A percentile compares a stretch with the other conserved stretches of the same genome.
phyloP scores from a whole-genome alignment of 140 eudicot species.

The Stevia rebaudiana region DNA sequence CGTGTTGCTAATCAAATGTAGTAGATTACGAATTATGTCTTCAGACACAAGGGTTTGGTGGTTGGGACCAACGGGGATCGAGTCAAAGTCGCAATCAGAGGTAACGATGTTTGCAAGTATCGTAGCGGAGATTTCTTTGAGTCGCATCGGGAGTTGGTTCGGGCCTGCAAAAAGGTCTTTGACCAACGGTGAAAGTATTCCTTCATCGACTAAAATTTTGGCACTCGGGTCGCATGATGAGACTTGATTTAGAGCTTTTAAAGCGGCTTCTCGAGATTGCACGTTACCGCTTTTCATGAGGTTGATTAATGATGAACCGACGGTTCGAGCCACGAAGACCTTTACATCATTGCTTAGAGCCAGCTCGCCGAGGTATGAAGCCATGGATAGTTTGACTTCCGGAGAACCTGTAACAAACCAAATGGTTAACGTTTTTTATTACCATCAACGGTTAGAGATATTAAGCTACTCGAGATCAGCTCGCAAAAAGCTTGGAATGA shows the following conservation, averaged over 20 bases:
- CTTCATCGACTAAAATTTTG: constrained; percentile 62
- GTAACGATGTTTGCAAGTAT: constrained; percentile 76
- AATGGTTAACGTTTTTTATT: background rate
- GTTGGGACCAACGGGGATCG: constrained; percentile 68
- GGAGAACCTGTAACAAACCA: constrained; percentile 64
- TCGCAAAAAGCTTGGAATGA: background rate
- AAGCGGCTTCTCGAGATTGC: constrained; percentile 77
- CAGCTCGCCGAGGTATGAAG: constrained; percentile 77
- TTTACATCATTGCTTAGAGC: constrained; percentile 77
- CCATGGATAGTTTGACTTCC: constrained; percentile 83
- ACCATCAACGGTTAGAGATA: background rate
- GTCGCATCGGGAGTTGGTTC: constrained; percentile 63
- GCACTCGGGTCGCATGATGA: constrained; percentile 81
- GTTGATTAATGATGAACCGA: constrained; percentile 64
- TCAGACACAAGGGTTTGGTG: constrained; percentile 81
- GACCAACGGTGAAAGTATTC: constrained; percentile 84
- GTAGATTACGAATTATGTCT: constrained; percentile 67
- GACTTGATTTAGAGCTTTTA: constrained; percentile 84
- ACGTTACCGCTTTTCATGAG: constrained; percentile 62
- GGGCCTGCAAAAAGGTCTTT: constrained; percentile 66
- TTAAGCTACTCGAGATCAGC: background rate
- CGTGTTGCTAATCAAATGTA: constrained; percentile 81
- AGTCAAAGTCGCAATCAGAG: constrained; percentile 68
- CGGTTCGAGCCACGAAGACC: constrained; percentile 71
- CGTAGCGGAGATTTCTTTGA: constrained; percentile 85